Evolutionary conservation across 345 rosid genomes (phyloP), one percentile per base, ranked within the genome.

Genomic region (Citrus mangshanensis): DNA sequence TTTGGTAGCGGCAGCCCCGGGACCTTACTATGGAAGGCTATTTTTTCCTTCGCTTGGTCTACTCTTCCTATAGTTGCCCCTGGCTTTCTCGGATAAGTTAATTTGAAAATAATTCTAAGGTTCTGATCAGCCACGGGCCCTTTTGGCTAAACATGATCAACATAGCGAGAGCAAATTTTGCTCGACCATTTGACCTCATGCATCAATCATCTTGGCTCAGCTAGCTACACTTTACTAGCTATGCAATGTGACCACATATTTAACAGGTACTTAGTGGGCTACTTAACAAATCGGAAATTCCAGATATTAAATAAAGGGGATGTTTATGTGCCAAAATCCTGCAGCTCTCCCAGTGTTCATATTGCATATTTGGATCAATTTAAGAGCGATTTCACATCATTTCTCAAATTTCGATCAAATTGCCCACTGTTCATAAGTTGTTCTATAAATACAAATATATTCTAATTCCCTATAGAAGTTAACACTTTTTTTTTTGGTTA

Each of bases 41-140:
- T 80, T 83, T 70, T 19, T 83, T 65, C 7, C 83, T 73, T 60
- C 81, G 77, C 56, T 72, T 83, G 40, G 77, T 70, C 55, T 69
- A 55, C 46, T 79, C 78, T 28, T 82, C 80, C 37, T 80, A 56
- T 2, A 35, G 81, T 40, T 78, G 82, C 61, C 76, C 72, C 1
- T 75, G 80, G 78, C 37, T 63, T 24, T 81, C 74, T 25, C 24
- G 55, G 79, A 78, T 73, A 13, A 19, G 22, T 19, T 14, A 14
- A 12, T 12, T 46, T 12, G 13, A 46, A 46, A 46, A 13, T 13
- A 13, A 46, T 1, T 46, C 51, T 46, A 46, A 46, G 18, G 18
- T 3, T 46, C 51, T 46, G 4, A 42, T 10, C 16, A 46, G 51
- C 18, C 51, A 13, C 51, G 18, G 12, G 5, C 16, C 51, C 51